These are phyloP conservation scores for Cladosporium sp. DNA, from an alignment of 2,329 filamentous ascomycete species.

Conservation along the genomic window DNA sequence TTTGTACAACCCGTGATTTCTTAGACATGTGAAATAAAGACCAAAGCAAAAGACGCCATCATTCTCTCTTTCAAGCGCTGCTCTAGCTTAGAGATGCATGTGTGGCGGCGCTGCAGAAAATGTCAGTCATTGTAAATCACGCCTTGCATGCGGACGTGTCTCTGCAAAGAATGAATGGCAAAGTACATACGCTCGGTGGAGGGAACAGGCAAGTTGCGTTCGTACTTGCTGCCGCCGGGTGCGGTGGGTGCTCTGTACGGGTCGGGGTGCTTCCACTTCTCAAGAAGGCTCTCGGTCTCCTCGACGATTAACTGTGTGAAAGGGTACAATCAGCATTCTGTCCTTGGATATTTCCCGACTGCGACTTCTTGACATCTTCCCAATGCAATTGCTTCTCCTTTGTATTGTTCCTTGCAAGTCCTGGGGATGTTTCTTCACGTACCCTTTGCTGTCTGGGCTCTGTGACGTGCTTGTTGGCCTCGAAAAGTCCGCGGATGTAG, in stretches of 20 bases:
- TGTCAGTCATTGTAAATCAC: slow-evolving; percentile 8
- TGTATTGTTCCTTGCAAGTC: not conserved
- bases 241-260: slow-evolving; percentile 86
- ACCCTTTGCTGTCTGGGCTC: slow-evolving; percentile 86
- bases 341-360: not conserved
- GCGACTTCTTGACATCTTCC: not conserved
- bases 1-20: slow-evolving; percentile 20
- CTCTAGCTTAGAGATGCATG: slow-evolving; percentile 39
- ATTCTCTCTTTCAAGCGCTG: slow-evolving; percentile 10
- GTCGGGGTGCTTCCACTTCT: slow-evolving; percentile 97
- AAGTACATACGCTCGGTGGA: slow-evolving; percentile 69
- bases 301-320: slow-evolving; percentile 66
- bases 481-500: slow-evolving; percentile 92
- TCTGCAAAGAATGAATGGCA: not conserved
- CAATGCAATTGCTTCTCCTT: not conserved
- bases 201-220: slow-evolving; percentile 81
- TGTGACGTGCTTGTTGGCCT: slow-evolving; percentile 80
- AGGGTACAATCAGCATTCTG: not conserved
- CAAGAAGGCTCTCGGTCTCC: slow-evolving; percentile 82
- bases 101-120: slow-evolving; percentile 45
- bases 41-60: slow-evolving; percentile 11
- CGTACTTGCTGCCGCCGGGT: slow-evolving; percentile 94
- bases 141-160: not conserved
- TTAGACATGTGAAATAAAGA: not conserved
- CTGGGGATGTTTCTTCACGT: slow-evolving; percentile 28